These are phyloP conservation scores for Fraxinus anomala DNA, from an alignment of 257 asterid genomes.

Conservation along the genomic window DNA sequence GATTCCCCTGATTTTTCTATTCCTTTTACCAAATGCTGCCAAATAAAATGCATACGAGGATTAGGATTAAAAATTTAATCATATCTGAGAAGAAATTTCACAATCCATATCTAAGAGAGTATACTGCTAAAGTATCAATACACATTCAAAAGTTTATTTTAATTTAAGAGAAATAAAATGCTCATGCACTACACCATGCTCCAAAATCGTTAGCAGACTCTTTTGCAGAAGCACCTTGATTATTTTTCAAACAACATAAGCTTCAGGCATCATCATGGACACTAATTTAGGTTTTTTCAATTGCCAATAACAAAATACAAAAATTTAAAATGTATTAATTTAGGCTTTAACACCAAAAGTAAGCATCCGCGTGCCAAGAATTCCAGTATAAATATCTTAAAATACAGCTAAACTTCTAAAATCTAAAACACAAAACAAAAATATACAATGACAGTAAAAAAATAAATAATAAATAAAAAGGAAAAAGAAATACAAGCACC, in stretches of 20 bases:
- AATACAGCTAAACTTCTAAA: background rate
- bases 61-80: background rate
- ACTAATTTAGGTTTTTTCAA: background rate
- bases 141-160: background rate
- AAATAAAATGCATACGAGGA: background rate
- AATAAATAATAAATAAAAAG: too few relatives aligned
- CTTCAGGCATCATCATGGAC: background rate
- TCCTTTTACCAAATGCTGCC: slow-evolving; percentile 60
- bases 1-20: slow-evolving; percentile 51
- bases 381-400: background rate
- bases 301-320: background rate
- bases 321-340: too few relatives aligned
- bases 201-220: background rate
- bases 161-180: background rate
- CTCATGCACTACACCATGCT: background rate
- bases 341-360: background rate
- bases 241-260: background rate
- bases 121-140: background rate
- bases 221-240: background rate
- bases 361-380: background rate
- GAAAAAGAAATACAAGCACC: background rate
- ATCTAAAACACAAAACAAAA: too few relatives aligned
- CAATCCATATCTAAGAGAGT: background rate
- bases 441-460: background rate
- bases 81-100: background rate